phyloP scores from a whole-genome alignment of 73 alveolate genomes.

The Uronychia setigera region DNA sequence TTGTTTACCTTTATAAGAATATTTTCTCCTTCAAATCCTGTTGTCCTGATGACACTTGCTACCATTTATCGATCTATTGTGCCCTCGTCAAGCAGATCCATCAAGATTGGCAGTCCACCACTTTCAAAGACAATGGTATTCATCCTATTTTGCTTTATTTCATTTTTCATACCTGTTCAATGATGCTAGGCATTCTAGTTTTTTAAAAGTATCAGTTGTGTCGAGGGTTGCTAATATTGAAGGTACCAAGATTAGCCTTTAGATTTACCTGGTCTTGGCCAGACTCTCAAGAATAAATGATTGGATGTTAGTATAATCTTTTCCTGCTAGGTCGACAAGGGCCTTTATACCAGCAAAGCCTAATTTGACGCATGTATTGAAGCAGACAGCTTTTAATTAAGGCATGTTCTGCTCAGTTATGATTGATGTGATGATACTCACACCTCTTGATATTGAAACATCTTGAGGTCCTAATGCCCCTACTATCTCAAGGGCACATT shows the following conservation, averaged over 20 bases:
- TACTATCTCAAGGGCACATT: conserved; percentile 70
- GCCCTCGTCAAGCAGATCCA: conserved; percentile 86
- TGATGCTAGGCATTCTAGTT: conserved; percentile 84
- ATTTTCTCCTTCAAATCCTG: conserved; percentile 85
- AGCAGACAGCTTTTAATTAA: no score
- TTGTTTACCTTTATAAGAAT: conserved; percentile 69
- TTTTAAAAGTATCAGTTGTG: conserved; percentile 64
- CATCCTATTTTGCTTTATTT: conserved; percentile 62
- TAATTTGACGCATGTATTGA: conserved; percentile 73
- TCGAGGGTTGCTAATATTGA: conserved; percentile 75
- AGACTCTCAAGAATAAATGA: conserved; percentile 74
- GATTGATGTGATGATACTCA: no score
- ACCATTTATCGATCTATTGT: conserved; percentile 83
- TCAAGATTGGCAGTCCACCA: conserved; percentile 69
- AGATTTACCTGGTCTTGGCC: conserved; percentile 81
- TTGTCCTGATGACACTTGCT: conserved; percentile 83
- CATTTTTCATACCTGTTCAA: no score
- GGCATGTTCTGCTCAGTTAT: no score
- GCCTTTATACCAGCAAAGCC: conserved; percentile 82
- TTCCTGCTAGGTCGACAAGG: conserved; percentile 83
- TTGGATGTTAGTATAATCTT: conserved; percentile 80
- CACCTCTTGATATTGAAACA: no score
- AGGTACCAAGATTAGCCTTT: conserved; percentile 83
- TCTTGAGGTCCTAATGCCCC: conserved; percentile 82
- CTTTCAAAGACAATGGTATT: conserved; percentile 84